Evolutionary conservation across 2,329 filamentous ascomycete genomes (phyloP).

Genomic region (Xylaria sp.): DNA sequence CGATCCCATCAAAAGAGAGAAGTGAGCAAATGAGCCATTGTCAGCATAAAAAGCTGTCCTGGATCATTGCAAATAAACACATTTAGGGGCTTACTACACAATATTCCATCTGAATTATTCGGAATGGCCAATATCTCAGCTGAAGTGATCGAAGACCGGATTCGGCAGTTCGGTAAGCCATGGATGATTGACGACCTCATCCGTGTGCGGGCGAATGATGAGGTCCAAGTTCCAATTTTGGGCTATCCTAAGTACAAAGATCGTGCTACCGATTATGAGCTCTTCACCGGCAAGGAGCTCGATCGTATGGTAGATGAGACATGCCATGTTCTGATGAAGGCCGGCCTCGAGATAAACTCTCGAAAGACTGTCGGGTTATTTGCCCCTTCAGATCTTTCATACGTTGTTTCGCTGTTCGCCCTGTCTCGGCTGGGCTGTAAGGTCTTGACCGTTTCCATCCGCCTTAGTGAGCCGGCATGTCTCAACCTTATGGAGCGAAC

Average conservation of each 20-base stretch:
- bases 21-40: not conserved
- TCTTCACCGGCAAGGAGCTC: constrained; percentile 54
- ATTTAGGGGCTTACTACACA: not conserved
- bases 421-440: constrained; percentile 57
- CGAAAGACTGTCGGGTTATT: constrained; percentile 53
- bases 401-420: constrained; percentile 56
- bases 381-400: constrained; percentile 54
- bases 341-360: constrained; percentile 48
- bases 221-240: constrained; percentile 54
- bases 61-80: not conserved
- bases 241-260: constrained; percentile 52
- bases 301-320: constrained; percentile 54
- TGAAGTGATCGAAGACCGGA: constrained; percentile 44
- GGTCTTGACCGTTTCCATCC: constrained; percentile 56
- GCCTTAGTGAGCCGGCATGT: constrained; percentile 54
- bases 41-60: not conserved
- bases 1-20: not conserved
- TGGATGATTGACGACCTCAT: constrained; percentile 56
- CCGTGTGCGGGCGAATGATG: constrained; percentile 52
- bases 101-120: not conserved
- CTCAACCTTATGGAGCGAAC: constrained; percentile 53
- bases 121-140: constrained; percentile 46
- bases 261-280: constrained; percentile 51
- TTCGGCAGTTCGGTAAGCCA: constrained; percentile 52
- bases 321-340: constrained; percentile 47